Conservation (phyloP, 345 rosid species). For the Citrus sinensis region DVS_A1.0 CM039167.1:7664501-7665000, state of each 20-base stretch:
- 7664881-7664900: constrained; percentile 55
- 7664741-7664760: constrained; percentile 52
- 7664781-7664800: constrained; percentile 66
- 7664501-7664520: constrained; percentile 95
- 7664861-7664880: constrained; percentile 53
- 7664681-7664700: constrained; percentile 70
- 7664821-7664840: constrained; percentile 44
- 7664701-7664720: constrained; percentile 61
- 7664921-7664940: constrained; percentile 53
- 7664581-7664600: constrained; percentile 38
- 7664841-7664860: constrained; percentile 52
- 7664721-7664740: constrained; percentile 70
- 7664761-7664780: constrained; percentile 73
- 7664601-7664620: constrained; percentile 43
- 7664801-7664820: constrained; percentile 56
- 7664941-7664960: constrained; percentile 44
- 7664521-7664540: constrained; percentile 91
- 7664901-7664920: constrained; percentile 44
- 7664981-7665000: constrained; percentile 54
- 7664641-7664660: constrained; percentile 1
- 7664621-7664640: not conserved
- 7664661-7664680: constrained; percentile 14
- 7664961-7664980: constrained; percentile 50
- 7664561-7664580: constrained; percentile 85
- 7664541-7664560: constrained; percentile 84